phyloP scores from a whole-genome alignment of 805 yeast genomes.

The Vanderwaltozyma polyspora region DNA sequence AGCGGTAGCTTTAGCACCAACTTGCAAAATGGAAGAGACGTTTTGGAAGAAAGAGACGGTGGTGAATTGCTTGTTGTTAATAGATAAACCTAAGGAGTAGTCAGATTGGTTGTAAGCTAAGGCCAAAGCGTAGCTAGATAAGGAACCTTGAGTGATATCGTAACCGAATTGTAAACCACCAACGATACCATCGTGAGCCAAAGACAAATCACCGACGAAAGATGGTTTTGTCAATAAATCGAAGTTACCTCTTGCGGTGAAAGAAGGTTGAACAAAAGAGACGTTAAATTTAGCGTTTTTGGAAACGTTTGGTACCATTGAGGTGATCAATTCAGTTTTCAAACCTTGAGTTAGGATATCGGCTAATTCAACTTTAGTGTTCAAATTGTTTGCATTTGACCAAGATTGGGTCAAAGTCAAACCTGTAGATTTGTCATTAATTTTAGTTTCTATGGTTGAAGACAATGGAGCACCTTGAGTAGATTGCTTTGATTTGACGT shows the following conservation, averaged over 20 bases:
- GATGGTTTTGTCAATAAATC: conserved; percentile 92
- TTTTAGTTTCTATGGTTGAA: conserved; percentile 84
- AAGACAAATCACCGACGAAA: conserved; percentile 88
- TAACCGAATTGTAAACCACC: conserved; percentile 96
- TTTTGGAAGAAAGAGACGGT: conserved; percentile 96
- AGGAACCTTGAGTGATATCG: conserved; percentile 85
- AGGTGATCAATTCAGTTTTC: conserved; percentile 82
- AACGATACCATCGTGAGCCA: conserved; percentile 92
- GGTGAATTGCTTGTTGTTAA: conserved; percentile 78
- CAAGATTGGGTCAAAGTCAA: conserved; percentile 94
- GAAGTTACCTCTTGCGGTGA: conserved; percentile 89
- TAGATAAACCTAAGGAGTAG: conserved; percentile 62
- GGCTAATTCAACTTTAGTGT: conserved; percentile 85
- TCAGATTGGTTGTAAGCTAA: conserved; percentile 84
- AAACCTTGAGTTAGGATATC: conserved; percentile 85
- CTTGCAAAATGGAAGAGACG: conserved; percentile 84
- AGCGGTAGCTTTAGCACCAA: conserved; percentile 96
- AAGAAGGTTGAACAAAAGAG: conserved; percentile 83
- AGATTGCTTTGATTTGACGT: conserved; percentile 82
- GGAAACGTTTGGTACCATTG: conserved; percentile 74
- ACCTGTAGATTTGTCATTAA: conserved; percentile 85
- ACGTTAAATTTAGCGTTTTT: conserved; percentile 85
- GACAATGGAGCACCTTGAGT: conserved; percentile 71
- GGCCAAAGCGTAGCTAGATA: conserved; percentile 89
- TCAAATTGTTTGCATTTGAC: conserved; percentile 86